Base-by-base conservation (phyloP, 2,329 filamentous ascomycete genomes). In the Phyllosticta ampelicida region DNA sequence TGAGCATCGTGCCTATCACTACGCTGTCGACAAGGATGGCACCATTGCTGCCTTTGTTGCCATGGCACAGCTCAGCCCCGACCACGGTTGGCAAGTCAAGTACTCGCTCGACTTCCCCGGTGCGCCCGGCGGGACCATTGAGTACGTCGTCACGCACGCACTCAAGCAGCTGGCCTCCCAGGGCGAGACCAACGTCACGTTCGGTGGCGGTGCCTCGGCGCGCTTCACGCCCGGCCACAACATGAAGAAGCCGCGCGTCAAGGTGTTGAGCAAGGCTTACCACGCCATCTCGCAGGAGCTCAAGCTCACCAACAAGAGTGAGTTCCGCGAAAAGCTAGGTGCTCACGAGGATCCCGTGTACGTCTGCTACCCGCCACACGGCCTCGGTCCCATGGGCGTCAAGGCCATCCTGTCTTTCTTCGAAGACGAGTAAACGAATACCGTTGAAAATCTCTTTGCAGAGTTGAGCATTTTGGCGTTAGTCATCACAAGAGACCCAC, bases 81-180 rank as follows among this genome's bases (percentile, higher is more conserved):
- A 82, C 36, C 83, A 95, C 69, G 91, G 91, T 57, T 95, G 90
- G 84, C 91, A 96, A 76, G 86, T 96, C 69, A 96, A 96, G 77
- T 96, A 94, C 78, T 88, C 87, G n/a, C 83, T 96, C 57, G 90
- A 96, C 73, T 96, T 96, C 78, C 91, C 90, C 0, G 84, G 83
- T 23, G 83, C 90, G 0, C 87, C 91, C n/a, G 89, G 84, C 51
- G 91, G 91, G 52, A 86, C 88, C 30, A 96, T 96, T 62, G 91
- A 96, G 75, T 81, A 86, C 48, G 81, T 94, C 48, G 87, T 95
- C 65, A 83, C 87, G 44, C 81, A 86, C 67, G 83, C 86, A 0
- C 79, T 95, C 61, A 82, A 83, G 66, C 75, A 77, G 11, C 79
- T 83, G 10, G 78, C 80, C 1, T 77, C 78, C 9, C 72, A 74